Base-by-base conservation (phyloP, 495 filamentous ascomycete species). In the Podospora pseudopauciseta region DNA sequence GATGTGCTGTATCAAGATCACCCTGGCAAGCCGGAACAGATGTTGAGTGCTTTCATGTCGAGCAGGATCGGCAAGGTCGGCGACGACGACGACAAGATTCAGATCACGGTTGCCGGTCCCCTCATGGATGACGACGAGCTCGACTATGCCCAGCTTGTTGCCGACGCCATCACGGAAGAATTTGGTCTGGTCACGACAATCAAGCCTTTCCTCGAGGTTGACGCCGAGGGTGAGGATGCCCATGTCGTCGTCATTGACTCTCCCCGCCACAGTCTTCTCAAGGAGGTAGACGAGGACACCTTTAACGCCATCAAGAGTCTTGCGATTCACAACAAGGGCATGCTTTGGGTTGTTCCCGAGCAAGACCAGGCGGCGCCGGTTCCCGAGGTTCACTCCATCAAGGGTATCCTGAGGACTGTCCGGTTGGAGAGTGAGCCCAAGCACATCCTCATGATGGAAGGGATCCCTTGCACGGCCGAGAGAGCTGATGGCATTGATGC, bases 61-160 rank as follows among this genome's bases (percentile, higher is more conserved):
- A 64, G n/a, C n/a, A 58, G 55, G 18, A 26, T 58, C 23, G 55
- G 55, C 18, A 5, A 20, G 55, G n/a, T 26, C 18, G 18, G 0
- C 5, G 55, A 58, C 7, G 55, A 58, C 2, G 55, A 58, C 16
- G 55, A 58, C 6, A 58, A 19, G n/a, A 26, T 58, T 19, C 16
- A 19, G 55, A 26, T 58, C 3, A 58, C 55, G n/a, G 55, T 58
- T 4, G n/a, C n/a, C 3, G 55, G 55, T 20, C 55, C 55, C 55
- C 23, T 58, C 13, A 58, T 58, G 55, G 55, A 58, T 26, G 55
- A 58, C 23, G 55, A 58, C n/a, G 55, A 58, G 23, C n/a, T 58
- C n/a, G 55, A 58, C n/a, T 58, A 15, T 26, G 55, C 55, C 23
- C 55, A 58, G 23, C 55, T 20, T 19, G 55, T 58, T 20, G 55